phyloP scores from a whole-genome alignment of 2,329 filamentous ascomycete species.

The Gnomoniopsis smithogilvyi region DNA sequence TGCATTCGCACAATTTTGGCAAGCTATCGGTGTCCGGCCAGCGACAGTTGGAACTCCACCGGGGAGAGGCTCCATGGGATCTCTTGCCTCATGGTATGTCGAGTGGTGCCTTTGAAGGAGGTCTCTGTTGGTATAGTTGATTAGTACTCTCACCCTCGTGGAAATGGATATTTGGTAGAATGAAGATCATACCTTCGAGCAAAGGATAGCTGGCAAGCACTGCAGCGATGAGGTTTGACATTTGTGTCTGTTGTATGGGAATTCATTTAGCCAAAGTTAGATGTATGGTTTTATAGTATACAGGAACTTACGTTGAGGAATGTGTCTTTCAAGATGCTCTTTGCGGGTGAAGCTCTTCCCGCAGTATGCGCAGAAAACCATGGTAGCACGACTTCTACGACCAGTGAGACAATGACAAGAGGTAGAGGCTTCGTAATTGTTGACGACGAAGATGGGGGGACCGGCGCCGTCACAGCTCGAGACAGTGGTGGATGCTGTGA shows the following conservation, averaged over 20 bases:
- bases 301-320: conserved; percentile 44
- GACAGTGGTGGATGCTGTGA: conserved; percentile 16
- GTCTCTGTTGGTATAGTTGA: conserved; percentile 34
- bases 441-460: not conserved
- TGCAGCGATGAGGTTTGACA: conserved; percentile 51
- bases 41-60: conserved; percentile 40
- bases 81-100: conserved; percentile 48
- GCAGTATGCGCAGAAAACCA: conserved; percentile 52
- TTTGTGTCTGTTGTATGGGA: conserved; percentile 43
- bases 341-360: conserved; percentile 54
- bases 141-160: not conserved
- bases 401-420: conserved; percentile 14
- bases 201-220: conserved; percentile 46
- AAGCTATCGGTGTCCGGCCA: conserved; percentile 45
- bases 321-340: conserved; percentile 54
- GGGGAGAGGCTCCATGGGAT: conserved; percentile 41
- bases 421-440: conserved; percentile 1
- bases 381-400: conserved; percentile 21
- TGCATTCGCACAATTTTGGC: conserved; percentile 46
- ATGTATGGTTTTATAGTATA: not conserved
- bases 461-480: conserved; percentile 4
- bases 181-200: conserved; percentile 39
- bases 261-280: conserved; percentile 14
- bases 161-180: not conserved
- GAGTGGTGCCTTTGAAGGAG: conserved; percentile 48